A percentile compares a stretch with the other conserved stretches of the same genome.
phyloP scores from a whole-genome alignment of 2,329 filamentous ascomycete genomes.

The Aspergillus latus region DNA sequence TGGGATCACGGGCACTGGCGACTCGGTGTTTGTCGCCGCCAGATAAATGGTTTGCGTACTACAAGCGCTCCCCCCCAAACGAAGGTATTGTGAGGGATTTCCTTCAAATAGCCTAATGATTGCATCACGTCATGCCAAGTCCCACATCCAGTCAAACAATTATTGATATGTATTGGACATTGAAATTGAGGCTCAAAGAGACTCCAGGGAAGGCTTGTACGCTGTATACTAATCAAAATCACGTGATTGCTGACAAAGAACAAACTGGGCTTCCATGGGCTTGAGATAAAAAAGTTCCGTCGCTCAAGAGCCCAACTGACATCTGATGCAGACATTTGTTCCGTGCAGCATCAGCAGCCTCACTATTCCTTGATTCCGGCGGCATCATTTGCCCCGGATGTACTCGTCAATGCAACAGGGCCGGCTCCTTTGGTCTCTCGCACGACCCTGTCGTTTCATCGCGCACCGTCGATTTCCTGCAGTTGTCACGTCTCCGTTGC shows the following conservation, averaged over 20 bases:
- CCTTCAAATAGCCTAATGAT: no score
- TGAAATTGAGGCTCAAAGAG: no score
- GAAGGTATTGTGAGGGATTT: no score
- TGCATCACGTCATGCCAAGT: no score
- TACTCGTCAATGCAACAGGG: conserved; percentile 41
- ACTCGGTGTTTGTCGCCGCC: no score
- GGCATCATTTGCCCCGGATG: conserved; percentile 33
- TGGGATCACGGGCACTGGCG: no score
- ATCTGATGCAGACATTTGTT: conserved; percentile 20
- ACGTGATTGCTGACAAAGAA: conserved; percentile 11
- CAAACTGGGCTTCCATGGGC: neutral
- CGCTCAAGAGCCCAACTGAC: neutral
- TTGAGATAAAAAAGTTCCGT: conserved; percentile 9
- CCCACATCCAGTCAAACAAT: no score
- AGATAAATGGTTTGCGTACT: no score
- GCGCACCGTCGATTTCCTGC: conserved; percentile 38
- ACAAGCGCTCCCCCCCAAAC: no score
- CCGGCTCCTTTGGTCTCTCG: conserved; percentile 35
- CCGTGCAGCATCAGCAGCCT: conserved; percentile 21
- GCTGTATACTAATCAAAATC: neutral
- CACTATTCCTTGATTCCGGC: conserved; percentile 23
- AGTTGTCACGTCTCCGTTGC: conserved; percentile 24
- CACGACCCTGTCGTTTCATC: conserved; percentile 39
- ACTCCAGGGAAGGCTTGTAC: no score
- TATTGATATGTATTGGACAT: no score